Percentiles rank a stretch among this genome's conserved stretches.
These are phyloP conservation scores for Fragaria ananassa DNA, from an alignment of 306 rosid genomes.

Conservation along the genomic window DNA sequence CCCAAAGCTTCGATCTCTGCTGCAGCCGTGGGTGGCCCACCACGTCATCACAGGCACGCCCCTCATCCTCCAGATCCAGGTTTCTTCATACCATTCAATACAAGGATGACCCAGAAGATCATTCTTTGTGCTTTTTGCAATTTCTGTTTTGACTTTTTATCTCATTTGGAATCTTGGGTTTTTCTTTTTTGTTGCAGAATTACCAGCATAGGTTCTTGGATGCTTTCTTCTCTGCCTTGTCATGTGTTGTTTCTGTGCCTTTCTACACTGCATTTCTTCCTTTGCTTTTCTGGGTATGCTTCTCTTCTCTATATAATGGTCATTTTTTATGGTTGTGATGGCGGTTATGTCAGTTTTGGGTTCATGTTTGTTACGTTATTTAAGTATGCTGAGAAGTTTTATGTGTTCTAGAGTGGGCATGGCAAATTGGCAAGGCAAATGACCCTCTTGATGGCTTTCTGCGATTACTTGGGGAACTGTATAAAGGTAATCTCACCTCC, in stretches of 20 bases:
- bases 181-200: slow-evolving; percentile 39
- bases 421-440: slow-evolving; percentile 95
- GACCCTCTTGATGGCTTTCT: slow-evolving; percentile 91
- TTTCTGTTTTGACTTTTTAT: neutral
- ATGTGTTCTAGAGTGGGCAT: slow-evolving; percentile 73
- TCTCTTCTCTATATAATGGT: slow-evolving; percentile 13
- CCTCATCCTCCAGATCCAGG: slow-evolving; percentile 78
- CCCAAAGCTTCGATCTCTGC: slow-evolving; percentile 65
- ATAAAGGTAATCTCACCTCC: slow-evolving; percentile 49
- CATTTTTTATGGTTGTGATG: neutral
- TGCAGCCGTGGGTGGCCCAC: slow-evolving; percentile 66
- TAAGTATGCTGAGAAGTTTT: slow-evolving; percentile 2
- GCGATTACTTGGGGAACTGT: slow-evolving; percentile 83
- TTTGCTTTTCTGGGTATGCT: slow-evolving; percentile 78
- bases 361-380: neutral
- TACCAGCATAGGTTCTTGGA: slow-evolving; percentile 57
- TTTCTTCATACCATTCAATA: slow-evolving; percentile 20
- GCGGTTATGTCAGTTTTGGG: neutral
- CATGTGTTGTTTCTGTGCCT: slow-evolving; percentile 87
- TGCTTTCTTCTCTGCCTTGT: slow-evolving; percentile 65
- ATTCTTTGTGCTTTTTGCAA: neutral
- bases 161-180: slow-evolving; percentile 7
- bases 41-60: slow-evolving; percentile 57
- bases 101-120: slow-evolving; percentile 16
- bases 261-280: slow-evolving; percentile 98